Base-by-base conservation (phyloP, 805 yeast genomes). In the Saturnispora sanitii region DNA sequence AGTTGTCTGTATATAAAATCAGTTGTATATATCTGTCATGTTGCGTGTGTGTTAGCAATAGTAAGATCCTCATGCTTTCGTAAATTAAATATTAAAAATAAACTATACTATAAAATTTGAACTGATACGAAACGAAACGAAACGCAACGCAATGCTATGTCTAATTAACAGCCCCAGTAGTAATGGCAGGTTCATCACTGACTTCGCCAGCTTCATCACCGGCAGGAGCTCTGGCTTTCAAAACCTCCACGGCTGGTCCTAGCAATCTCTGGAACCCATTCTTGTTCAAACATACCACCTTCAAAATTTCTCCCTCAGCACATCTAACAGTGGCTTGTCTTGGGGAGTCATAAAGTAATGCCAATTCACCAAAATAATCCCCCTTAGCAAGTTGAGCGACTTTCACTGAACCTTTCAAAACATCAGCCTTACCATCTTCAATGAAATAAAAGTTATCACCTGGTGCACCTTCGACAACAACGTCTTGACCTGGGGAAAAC, bases 321-420 rank as follows among this genome's bases (percentile, higher is more conserved):
- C 16, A 95, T 38, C 71, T 76, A 29, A 92, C 92, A 4, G 95
- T 82, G 25, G 98, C 98, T 57, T 84, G 92, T 62, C 98, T 77
- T 46, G 97, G 97, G 44, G 78, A 67, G 57, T 92, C 95, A 54
- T 88, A 82, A 51, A 92, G 70, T 52, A 92, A 68, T 3, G 98
- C 97, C 48, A 92, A 78, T 65, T 92, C 98, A 49, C 98, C 98
- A 61, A 92, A 92, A 65, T 92, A 92, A 58, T 82, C 95, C 48
- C 96, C 96, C 54, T 82, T 77, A 35, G 70, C 63, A 45, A 86
- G 68, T 13, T 66, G 66, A 18, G 70, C 72, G 26, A 87, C 19
- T 19, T 88, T 88, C 34, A 70, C 70, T 29, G 68, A 75, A 33
- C 67, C 61, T 54, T 77, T 82, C 33, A 71, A 56, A 32, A 92